phyloP scores from a whole-genome alignment of 148 eudicot genomes.

The Beta vulgaris region DNA sequence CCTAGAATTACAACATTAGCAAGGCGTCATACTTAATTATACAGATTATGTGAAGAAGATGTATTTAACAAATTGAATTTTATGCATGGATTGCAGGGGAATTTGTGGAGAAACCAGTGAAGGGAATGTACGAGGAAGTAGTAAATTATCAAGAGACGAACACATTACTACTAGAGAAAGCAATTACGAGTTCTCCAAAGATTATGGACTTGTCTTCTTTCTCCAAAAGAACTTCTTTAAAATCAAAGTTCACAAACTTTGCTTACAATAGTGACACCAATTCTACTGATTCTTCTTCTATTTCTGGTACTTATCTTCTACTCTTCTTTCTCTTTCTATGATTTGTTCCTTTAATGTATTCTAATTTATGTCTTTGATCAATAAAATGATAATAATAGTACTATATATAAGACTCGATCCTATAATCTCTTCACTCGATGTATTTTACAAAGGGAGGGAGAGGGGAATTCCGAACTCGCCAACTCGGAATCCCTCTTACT shows the following conservation, averaged over 20 bases:
- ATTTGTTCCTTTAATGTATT: too few relatives aligned
- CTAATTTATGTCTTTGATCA: too few relatives aligned
- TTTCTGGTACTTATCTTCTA: conserved; percentile 14
- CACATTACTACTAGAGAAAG: conserved; percentile 12
- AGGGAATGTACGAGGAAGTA: conserved; percentile 21
- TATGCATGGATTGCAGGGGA: conserved; percentile 8
- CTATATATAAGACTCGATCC: too few relatives aligned
- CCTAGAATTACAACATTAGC: too few relatives aligned
- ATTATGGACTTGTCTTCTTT: conserved; percentile 5
- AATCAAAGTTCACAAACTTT: conserved; percentile 1
- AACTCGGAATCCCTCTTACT: too few relatives aligned
- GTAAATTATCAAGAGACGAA: conserved; percentile 1
- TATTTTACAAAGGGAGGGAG: too few relatives aligned
- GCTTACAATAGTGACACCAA: conserved; percentile 20
- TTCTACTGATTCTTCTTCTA: conserved; percentile 33
- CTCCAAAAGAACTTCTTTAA: not conserved
- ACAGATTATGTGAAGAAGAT: too few relatives aligned
- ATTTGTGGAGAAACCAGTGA: conserved; percentile 16
- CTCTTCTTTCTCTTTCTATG: not conserved
- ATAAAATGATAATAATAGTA: too few relatives aligned
- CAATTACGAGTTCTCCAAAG: conserved; percentile 16
- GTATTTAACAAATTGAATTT: not conserved
- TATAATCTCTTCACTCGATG: too few relatives aligned
- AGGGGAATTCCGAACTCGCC: too few relatives aligned
- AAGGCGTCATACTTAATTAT: too few relatives aligned